These are phyloP conservation scores for Lepidium africanum DNA, from an alignment of 345 rosid genomes.

Conservation along the genomic window DNA sequence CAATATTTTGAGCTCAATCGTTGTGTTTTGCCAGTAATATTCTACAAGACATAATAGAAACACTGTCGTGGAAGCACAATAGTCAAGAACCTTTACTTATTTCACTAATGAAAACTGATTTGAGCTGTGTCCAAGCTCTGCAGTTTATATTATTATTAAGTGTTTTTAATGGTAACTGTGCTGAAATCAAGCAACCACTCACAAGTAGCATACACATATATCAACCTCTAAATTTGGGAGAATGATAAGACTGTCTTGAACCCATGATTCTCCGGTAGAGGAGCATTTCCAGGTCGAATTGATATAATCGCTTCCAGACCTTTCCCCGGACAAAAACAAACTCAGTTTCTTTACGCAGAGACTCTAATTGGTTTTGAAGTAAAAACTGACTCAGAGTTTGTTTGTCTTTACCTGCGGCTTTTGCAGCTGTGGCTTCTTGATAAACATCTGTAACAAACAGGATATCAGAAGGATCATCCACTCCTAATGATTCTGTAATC, in stretches of 20 bases:
- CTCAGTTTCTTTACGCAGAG: neutral
- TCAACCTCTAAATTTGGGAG: constrained; percentile 39
- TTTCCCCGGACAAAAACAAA: constrained; percentile 5
- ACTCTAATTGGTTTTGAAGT: constrained; percentile 1
- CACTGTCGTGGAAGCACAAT: no score
- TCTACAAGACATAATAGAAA: neutral
- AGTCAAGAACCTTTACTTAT: neutral
- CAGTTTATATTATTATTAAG: neutral
- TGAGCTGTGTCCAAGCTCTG: neutral
- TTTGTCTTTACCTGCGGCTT: constrained; percentile 58
- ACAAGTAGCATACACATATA: neutral
- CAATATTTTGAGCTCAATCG: no score
- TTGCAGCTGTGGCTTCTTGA: constrained; percentile 91
- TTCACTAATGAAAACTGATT: neutral
- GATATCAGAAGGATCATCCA: constrained; percentile 73
- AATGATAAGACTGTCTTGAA: constrained; percentile 61
- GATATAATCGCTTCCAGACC: constrained; percentile 60
- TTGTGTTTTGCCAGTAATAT: neutral
- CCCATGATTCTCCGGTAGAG: constrained; percentile 56
- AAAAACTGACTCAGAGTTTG: neutral
- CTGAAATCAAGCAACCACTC: constrained; percentile 2
- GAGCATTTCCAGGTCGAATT: constrained; percentile 61
- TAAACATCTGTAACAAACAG: constrained; percentile 71
- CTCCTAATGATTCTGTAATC: constrained; percentile 71
- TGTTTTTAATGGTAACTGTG: constrained; percentile 1